Percentiles rank a stretch among this genome's conserved stretches.
Conservation (phyloP, 169 alveolate species). For the Eimeria necatrix region DNA sequence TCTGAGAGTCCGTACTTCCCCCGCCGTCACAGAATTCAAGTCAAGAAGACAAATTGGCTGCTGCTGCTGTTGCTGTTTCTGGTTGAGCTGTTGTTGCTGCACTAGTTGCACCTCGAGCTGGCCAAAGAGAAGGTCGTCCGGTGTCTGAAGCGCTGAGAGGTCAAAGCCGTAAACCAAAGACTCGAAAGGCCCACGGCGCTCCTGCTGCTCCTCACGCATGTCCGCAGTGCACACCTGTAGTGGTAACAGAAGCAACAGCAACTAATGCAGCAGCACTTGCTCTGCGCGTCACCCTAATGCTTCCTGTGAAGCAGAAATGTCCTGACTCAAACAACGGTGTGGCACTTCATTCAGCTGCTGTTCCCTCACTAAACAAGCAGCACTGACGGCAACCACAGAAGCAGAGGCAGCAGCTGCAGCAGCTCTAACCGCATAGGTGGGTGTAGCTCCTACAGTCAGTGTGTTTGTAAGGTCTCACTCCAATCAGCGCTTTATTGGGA, state of each 20-base stretch:
- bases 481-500: conserved; percentile 39
- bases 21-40: not conserved
- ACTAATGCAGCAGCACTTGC: not conserved
- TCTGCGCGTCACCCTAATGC: too few species aligned
- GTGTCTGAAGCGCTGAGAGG: not conserved
- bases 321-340: too few species aligned
- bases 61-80: conserved; percentile 6
- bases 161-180: conserved; percentile 21
- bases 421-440: not conserved
- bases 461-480: not conserved
- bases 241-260: not conserved
- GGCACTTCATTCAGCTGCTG: too few species aligned
- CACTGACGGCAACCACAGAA: not conserved
- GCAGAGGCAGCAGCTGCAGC: conserved; percentile 13
- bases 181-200: conserved; percentile 28
- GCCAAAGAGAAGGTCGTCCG: conserved; percentile 20
- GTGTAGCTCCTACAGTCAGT: not conserved
- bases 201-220: not conserved
- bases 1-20: not conserved
- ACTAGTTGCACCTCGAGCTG: conserved; percentile 8
- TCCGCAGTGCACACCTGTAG: conserved; percentile 56
- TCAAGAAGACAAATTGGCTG: not conserved
- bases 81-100: conserved; percentile 8
- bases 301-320: too few species aligned
- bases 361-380: too few species aligned